Percentiles rank a stretch among this genome's conserved stretches.
phyloP scores from a whole-genome alignment of 2,329 filamentous ascomycete species.

The Fusarium phyllophilum region DNA sequence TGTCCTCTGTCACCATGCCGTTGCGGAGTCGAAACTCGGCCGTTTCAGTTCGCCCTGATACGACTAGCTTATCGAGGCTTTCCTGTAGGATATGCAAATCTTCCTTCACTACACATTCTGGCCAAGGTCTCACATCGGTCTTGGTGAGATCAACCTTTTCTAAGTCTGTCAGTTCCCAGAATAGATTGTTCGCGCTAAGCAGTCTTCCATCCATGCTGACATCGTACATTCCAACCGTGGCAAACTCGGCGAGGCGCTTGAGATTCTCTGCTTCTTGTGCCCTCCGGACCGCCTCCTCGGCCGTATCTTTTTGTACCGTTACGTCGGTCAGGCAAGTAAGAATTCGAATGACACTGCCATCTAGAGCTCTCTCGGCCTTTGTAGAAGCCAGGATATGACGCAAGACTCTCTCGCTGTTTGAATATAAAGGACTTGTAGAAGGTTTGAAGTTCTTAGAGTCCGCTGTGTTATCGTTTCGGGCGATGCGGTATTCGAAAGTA shows the following conservation, averaged over 20 bases:
- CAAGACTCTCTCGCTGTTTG: conserved; percentile 47
- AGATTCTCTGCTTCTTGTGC: conserved; percentile 64
- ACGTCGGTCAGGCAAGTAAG: conserved; percentile 63
- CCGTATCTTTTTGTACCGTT: conserved; percentile 59
- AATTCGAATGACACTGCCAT: conserved; percentile 57
- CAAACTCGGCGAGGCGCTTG: conserved; percentile 64
- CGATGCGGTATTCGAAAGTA: conserved; percentile 59
- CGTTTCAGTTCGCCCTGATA: conserved; percentile 56
- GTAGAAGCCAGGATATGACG: conserved; percentile 60
- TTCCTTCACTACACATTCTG: conserved; percentile 56
- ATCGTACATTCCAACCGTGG: conserved; percentile 66
- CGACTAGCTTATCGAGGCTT: conserved; percentile 53
- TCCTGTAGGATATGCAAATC: conserved; percentile 54
- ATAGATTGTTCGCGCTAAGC: conserved; percentile 62
- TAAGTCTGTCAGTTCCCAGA: conserved; percentile 64
- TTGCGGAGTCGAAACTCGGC: conserved; percentile 61
- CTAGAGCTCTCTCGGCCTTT: conserved; percentile 56
- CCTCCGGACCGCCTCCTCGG: conserved; percentile 59
- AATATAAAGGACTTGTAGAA: conserved; percentile 12
- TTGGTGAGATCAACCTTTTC: conserved; percentile 54
- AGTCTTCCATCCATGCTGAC: conserved; percentile 62
- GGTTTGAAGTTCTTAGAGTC: conserved; percentile 26
- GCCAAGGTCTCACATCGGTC: conserved; percentile 56
- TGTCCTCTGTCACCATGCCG: conserved; percentile 58
- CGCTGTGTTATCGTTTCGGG: conserved; percentile 5